Percentiles rank a stretch among this genome's conserved stretches.
Conservation (phyloP, 345 rosid species). For the Erysimum cheiranthoides region DNA sequence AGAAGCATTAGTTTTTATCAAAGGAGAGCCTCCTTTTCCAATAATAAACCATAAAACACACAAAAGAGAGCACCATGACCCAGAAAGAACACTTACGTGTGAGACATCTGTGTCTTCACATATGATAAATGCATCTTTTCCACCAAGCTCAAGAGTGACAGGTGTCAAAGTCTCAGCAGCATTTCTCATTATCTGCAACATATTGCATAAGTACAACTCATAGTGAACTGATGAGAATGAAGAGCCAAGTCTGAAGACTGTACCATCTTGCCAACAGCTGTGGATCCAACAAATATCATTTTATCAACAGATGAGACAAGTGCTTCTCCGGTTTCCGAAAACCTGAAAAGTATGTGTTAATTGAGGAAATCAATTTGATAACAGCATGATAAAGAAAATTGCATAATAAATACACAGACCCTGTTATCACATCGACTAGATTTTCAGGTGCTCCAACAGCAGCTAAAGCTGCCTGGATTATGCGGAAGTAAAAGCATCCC, state of each 20-base stretch:
- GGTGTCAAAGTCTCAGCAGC: conserved; percentile 83
- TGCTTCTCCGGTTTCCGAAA: conserved; percentile 97
- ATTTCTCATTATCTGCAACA: conserved; percentile 88
- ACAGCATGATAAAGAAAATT: conserved; percentile 17
- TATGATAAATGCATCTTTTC: conserved; percentile 93
- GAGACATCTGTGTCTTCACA: conserved; percentile 90
- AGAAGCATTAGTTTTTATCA: conserved; percentile 27
- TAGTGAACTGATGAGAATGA: conserved; percentile 27
- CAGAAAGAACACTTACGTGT: conserved; percentile 57
- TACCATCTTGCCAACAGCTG: conserved; percentile 96
- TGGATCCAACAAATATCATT: conserved; percentile 96
- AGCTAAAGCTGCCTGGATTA: conserved; percentile 96
- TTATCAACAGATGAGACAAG: conserved; percentile 91
- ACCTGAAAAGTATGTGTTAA: conserved; percentile 52
- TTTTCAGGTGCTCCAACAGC: conserved; percentile 98
- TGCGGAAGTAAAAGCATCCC: conserved; percentile 88
- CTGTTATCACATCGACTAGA: conserved; percentile 91
- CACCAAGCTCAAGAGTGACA: conserved; percentile 97
- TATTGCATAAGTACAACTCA: conserved; percentile 32
- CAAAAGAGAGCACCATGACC: conserved; percentile 2
- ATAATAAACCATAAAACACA: conserved; percentile 20
- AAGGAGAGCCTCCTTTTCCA: conserved; percentile 16
- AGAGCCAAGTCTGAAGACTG: conserved; percentile 28
- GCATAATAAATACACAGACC: conserved; percentile 53
- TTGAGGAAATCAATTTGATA: conserved; percentile 18